Evolutionary conservation across 805 yeast species (phyloP).

Genomic region (Wickerhamiella alocasiicola): DNA sequence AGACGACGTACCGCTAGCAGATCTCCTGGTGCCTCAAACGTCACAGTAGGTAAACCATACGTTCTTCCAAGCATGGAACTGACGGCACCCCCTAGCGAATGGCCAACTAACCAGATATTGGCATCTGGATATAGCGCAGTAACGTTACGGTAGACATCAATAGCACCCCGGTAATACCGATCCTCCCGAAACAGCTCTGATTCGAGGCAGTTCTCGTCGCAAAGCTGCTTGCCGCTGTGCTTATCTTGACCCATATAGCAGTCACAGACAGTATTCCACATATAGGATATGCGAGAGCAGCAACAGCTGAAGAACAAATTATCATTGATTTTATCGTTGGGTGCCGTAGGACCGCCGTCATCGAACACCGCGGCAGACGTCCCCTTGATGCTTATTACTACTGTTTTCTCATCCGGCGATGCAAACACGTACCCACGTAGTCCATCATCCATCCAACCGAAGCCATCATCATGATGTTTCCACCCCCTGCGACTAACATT

Average conservation of each 20-base stretch:
- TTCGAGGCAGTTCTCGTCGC: conserved; percentile 81
- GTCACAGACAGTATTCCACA: conserved; percentile 94
- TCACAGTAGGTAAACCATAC: conserved; percentile 77
- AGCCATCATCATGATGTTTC: conserved; percentile 41
- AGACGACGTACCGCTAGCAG: conserved; percentile 66
- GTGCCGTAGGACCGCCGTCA: conserved; percentile 53
- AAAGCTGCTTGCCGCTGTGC: conserved; percentile 40
- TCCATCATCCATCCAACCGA: conserved; percentile 83
- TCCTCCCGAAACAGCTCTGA: conserved; percentile 60
- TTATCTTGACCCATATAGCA: conserved; percentile 58
- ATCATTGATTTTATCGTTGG: conserved; percentile 73
- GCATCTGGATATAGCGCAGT: conserved; percentile 52
- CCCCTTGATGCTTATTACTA: conserved; percentile 78
- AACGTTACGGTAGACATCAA: conserved; percentile 68
- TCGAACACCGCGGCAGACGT: conserved; percentile 68
- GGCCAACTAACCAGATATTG: conserved; percentile 86
- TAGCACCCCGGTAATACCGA: conserved; percentile 66
- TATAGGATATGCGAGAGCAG: conserved; percentile 80
- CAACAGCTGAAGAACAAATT: conserved; percentile 87
- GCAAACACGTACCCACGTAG: conserved; percentile 84
- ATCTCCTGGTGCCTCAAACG: conserved; percentile 92
- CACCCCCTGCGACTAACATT: conserved; percentile 50
- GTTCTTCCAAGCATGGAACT: conserved; percentile 76
- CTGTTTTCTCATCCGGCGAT: conserved; percentile 40
- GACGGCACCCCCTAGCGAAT: conserved; percentile 85